Percentiles rank a stretch among this genome's conserved stretches.
Conservation (phyloP, 2,329 filamentous ascomycete species). For the Ophiognomonia clavigignenti-juglandacearum region DNA sequence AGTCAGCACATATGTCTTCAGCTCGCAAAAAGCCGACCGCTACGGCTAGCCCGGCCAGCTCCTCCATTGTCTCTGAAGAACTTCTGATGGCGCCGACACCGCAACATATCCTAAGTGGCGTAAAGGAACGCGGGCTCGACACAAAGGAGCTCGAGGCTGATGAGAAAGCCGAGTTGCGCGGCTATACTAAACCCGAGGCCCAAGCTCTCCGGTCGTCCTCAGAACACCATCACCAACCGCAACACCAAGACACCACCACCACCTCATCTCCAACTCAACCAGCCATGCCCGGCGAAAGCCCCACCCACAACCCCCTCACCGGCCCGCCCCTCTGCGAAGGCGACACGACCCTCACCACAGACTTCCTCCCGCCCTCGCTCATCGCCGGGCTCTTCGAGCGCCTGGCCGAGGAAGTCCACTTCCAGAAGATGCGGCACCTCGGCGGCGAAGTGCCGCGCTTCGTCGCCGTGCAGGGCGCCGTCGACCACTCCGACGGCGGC, state of each 20-base stretch:
- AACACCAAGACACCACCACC: neutral
- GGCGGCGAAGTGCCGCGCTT: conserved; percentile 87
- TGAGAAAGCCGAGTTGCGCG: neutral
- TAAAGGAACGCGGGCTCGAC: neutral
- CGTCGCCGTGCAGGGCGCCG: conserved; percentile 85
- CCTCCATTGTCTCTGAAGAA: conserved; percentile 2
- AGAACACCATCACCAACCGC: too few species aligned
- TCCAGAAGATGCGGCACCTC: conserved; percentile 90
- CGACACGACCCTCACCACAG: conserved; percentile 69
- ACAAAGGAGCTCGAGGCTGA: neutral
- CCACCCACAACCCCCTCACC: conserved; percentile 23
- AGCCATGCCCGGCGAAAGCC: conserved; percentile 16
- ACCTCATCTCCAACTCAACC: neutral
- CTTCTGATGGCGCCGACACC: conserved; percentile 8
- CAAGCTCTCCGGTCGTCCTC: neutral
- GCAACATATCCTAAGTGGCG: neutral
- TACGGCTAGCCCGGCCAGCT: neutral
- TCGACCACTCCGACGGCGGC: too few species aligned
- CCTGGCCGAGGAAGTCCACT: conserved; percentile 70
- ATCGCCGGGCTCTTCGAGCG: conserved; percentile 61
- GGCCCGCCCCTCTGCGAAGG: conserved; percentile 65
- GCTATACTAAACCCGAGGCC: neutral
- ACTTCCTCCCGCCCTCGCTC: conserved; percentile 59
- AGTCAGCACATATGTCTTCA: neutral
- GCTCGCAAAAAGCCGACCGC: neutral